Evolutionary conservation across 2,329 filamentous ascomycete species (phyloP).

Genomic region (Colletotrichum tropicicola): DNA sequence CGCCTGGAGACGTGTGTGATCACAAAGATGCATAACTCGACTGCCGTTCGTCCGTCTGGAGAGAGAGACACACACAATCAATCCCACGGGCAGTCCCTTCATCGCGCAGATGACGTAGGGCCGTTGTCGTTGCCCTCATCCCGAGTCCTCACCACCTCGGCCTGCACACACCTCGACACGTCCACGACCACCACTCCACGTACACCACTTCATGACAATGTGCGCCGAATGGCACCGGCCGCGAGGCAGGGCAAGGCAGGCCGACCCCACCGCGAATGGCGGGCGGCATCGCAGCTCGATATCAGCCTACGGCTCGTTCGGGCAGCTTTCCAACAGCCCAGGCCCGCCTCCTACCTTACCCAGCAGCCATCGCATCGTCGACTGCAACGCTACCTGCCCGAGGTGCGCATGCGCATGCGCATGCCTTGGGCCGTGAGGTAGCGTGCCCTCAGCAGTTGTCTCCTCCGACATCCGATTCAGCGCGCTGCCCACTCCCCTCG

Average conservation of each 20-base stretch:
- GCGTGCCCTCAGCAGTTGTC: background rate
- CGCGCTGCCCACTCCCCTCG: background rate
- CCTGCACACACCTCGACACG: too few relatives aligned
- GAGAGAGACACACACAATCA: too few relatives aligned
- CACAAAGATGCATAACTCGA: constrained; percentile 18
- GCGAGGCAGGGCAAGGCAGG: background rate
- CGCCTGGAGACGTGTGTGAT: background rate
- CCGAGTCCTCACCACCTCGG: too few relatives aligned
- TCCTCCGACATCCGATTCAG: background rate
- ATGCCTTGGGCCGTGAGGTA: too few relatives aligned
- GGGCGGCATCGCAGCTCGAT: constrained; percentile 30
- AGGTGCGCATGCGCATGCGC: too few relatives aligned
- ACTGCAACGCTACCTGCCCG: constrained; percentile 24
- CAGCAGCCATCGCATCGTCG: constrained; percentile 2
- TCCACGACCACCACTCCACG: too few relatives aligned
- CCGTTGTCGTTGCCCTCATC: background rate
- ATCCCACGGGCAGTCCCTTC: too few relatives aligned
- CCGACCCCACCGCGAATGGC: constrained; percentile 16
- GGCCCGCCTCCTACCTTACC: constrained; percentile 19
- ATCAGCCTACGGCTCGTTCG: constrained; percentile 59
- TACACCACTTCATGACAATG: too few relatives aligned
- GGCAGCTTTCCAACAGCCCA: constrained; percentile 47
- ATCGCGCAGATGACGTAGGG: too few relatives aligned
- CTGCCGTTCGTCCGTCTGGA: background rate
- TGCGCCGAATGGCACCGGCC: too few relatives aligned